phyloP scores from a whole-genome alignment of 1,139 yeast genomes.

The Yamadazyma triangularis region DNA sequence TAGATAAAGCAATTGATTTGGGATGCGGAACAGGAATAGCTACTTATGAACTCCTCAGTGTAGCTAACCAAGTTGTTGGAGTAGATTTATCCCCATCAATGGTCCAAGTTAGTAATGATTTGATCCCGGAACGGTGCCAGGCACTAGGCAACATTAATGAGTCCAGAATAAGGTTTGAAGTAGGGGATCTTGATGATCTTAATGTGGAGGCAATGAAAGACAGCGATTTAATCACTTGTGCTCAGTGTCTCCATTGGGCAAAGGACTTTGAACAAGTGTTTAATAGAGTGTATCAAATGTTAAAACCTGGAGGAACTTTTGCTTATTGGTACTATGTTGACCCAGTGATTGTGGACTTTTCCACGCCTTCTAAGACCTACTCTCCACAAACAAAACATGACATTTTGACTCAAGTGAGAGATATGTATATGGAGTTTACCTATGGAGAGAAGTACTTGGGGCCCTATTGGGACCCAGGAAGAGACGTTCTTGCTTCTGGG shows the following conservation, averaged over 20 bases:
- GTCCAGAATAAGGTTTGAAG: constrained; percentile 24
- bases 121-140: constrained; percentile 17
- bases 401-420: constrained; percentile 18
- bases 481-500: constrained; percentile 25
- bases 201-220: constrained; percentile 15
- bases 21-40: constrained; percentile 41
- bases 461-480: constrained; percentile 46
- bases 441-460: constrained; percentile 36
- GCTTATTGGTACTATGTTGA: constrained; percentile 45
- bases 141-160: constrained; percentile 23
- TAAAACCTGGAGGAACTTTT: constrained; percentile 34
- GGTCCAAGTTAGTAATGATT: constrained; percentile 26
- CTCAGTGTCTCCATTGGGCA: constrained; percentile 47
- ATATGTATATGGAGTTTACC: constrained; percentile 28
- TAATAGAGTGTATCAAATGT: constrained; percentile 20
- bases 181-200: constrained; percentile 31
- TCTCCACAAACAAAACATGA: constrained; percentile 13
- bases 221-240: constrained; percentile 43
- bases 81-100: constrained; percentile 29
- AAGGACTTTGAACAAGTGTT: constrained; percentile 32
- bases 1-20: constrained; percentile 23
- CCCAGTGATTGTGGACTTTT: constrained; percentile 30
- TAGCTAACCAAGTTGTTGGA: constrained; percentile 26
- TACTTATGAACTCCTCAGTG: constrained; percentile 28
- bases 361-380: constrained; percentile 12